Percentiles rank a stretch among this genome's conserved stretches.
Evolutionary conservation across 257 asterid species (phyloP).

Genomic region (Knoxia roxburghii): DNA sequence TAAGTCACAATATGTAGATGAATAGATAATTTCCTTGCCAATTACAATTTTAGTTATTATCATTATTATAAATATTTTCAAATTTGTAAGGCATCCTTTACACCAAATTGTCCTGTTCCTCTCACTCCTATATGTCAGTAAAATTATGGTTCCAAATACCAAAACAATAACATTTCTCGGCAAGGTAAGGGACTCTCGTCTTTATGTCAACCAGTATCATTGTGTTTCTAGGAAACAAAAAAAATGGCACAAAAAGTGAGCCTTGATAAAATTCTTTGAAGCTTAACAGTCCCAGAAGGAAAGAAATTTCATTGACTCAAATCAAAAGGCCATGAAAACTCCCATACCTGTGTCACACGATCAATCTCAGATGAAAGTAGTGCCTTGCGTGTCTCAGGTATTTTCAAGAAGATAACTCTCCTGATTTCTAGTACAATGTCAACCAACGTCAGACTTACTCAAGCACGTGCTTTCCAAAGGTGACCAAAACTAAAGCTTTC

Average conservation of each 20-base stretch:
- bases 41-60: background rate
- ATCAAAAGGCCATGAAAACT: background rate
- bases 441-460: conserved; percentile 23
- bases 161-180: background rate
- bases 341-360: conserved; percentile 77
- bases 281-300: background rate
- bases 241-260: background rate
- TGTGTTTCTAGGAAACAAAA: background rate
- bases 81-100: background rate
- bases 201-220: background rate
- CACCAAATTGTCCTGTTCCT: background rate
- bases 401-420: conserved; percentile 73
- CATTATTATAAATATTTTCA: background rate
- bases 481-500: background rate
- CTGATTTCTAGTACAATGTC: conserved; percentile 53
- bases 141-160: background rate
- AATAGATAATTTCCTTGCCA: background rate
- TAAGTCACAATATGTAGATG: no score
- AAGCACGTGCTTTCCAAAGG: background rate
- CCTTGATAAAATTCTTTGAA: background rate
- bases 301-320: background rate
- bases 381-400: conserved; percentile 78
- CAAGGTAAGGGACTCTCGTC: background rate
- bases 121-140: background rate
- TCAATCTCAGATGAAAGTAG: conserved; percentile 72